Evolutionary conservation across 768 basidiomycete species (phyloP), one percentile per base, ranked within the genome.

Genomic region (Thelephora ganbajun): DNA sequence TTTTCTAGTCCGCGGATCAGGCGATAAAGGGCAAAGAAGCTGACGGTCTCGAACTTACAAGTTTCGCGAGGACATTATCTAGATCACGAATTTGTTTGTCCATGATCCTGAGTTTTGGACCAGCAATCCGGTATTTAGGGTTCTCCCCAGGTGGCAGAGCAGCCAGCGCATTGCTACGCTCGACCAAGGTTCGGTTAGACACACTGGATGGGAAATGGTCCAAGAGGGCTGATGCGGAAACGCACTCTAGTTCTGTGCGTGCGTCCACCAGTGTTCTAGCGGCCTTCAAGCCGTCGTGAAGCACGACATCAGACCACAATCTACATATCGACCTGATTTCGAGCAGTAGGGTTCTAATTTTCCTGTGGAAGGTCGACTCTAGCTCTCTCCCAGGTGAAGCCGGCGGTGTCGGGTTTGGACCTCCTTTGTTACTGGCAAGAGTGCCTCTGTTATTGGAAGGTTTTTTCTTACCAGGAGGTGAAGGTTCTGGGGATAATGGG

Each of bases 171-270:
- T 90, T 89, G 55, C 84, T 87, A 55, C 22, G 23, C 19, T 30
- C 35, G 43, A 7, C 14, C 39, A 14, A 41, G 16, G 22, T 22
- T 7, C 7, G 39, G 14, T 18, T 14, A 14, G 16, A 22, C 39
- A 41, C 14, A 22, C 16, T 2, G 39, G 18, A 18, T 26, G 45
- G 33, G 19, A 11, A 20, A 19, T 42, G 43, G 11, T 11, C 35
- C 26, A 11, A 20, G 26, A 9, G 9, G 26, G 9, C 26, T 30
- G 26, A 30, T 30, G 4, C 26, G 26, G 26, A 30, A 39, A 68
- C 80, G 56, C 66, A 92, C 90, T 89, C 83, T 51, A 94, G 71
- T 57, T 89, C 85, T 13, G 90, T 94, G 16, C 85, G 71, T 14
- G 83, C 65, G 56, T 93, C 86, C 2, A 88, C 72, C 33, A 90